Percentiles rank a stretch among this genome's conserved stretches.
These are phyloP conservation scores for Rosa hybrid DNA, from an alignment of 331 rosid species.

Conservation along the genomic window DNA sequence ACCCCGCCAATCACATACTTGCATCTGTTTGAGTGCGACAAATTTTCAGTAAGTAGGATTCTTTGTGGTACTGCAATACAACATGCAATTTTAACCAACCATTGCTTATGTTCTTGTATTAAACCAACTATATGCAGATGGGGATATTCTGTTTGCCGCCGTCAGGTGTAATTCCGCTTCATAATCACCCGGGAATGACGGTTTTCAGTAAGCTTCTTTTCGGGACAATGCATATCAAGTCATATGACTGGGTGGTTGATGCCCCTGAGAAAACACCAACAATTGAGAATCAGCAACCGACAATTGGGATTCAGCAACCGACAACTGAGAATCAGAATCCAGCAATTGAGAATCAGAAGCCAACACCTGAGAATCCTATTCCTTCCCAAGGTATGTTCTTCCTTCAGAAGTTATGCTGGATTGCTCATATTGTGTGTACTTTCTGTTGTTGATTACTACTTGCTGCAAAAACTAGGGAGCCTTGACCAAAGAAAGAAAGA, in stretches of 20 bases:
- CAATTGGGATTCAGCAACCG: constrained; percentile 30
- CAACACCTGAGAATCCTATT: constrained; percentile 4
- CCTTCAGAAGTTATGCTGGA: neutral
- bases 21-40: constrained; percentile 62
- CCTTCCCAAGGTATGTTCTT: constrained; percentile 53
- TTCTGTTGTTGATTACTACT: constrained; percentile 1
- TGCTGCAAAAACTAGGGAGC: neutral
- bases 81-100: neutral
- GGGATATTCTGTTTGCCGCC: constrained; percentile 97
- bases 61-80: neutral
- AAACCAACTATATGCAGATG: constrained; percentile 50
- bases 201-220: constrained; percentile 92
- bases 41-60: constrained; percentile 62
- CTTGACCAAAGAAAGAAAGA: neutral
- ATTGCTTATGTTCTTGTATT: constrained; percentile 18
- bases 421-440: neutral
- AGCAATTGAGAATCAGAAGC: constrained; percentile 31
- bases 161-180: constrained; percentile 92
- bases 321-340: constrained; percentile 31
- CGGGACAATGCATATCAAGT: constrained; percentile 92
- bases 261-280: constrained; percentile 39
- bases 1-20: constrained; percentile 68
- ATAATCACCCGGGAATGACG: constrained; percentile 98
- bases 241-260: constrained; percentile 85
- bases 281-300: constrained; percentile 28